phyloP scores from a whole-genome alignment of 1,284 basidiomycete species.

The Inonotus obliquus region DNA sequence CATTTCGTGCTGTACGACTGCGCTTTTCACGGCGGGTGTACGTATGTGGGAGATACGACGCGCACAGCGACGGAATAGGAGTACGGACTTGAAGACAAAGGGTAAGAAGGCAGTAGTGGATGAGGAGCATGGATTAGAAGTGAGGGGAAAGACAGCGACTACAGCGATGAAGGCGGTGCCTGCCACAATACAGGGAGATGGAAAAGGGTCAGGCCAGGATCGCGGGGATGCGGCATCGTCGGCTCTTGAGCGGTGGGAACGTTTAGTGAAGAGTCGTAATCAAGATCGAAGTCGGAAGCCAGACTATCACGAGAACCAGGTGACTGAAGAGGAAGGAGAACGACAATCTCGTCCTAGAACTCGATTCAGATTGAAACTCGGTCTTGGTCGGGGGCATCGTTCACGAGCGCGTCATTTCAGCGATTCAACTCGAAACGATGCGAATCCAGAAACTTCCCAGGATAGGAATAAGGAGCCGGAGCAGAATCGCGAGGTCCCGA shows the following conservation, averaged over 20 bases:
- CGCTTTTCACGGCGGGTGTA: slow-evolving; percentile 37
- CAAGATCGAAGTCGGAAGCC: background rate
- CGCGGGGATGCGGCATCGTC: background rate
- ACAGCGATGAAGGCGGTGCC: background rate
- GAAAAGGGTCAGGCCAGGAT: background rate
- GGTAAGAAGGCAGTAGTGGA: background rate
- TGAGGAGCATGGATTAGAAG: background rate
- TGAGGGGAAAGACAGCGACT: background rate
- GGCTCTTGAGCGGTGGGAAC: background rate
- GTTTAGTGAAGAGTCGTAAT: background rate
- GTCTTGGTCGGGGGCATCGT: too few species aligned
- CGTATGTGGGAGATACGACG: slow-evolving; percentile 24
- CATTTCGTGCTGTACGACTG: slow-evolving; percentile 35
- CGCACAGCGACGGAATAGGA: background rate
- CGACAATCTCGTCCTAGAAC: too few species aligned
- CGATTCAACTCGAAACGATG: too few species aligned
- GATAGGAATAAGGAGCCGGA: too few species aligned
- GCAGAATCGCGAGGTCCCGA: too few species aligned
- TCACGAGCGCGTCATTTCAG: too few species aligned
- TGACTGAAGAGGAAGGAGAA: background rate
- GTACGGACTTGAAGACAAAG: background rate
- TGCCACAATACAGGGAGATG: background rate
- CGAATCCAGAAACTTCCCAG: too few species aligned
- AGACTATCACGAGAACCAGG: background rate
- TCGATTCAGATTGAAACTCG: too few species aligned